Evolutionary conservation across 129 eudicot genomes (phyloP), one percentile per base, ranked within the genome.

Genomic region (Kitagawia praeruptora): DNA sequence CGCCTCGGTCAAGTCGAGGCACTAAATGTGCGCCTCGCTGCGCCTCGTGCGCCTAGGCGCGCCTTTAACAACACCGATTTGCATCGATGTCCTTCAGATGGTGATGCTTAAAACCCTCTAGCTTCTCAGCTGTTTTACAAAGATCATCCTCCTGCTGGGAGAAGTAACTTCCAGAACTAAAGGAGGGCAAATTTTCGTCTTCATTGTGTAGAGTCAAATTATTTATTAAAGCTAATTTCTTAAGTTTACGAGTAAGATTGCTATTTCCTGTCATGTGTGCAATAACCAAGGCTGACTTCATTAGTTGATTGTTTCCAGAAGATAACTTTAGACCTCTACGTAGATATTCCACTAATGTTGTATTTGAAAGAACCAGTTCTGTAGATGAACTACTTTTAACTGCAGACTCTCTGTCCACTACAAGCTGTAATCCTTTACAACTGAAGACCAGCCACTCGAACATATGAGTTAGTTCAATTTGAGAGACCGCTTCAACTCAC

Each of bases 381-480:
- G 82, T 75, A 34, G 80, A 73, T 75, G 82, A 69, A 56, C 48
- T 34, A 28, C 63, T 77, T 70, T 74, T 86, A 75, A 75, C 77
- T 27, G 80, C 80, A 58, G 77, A 66, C 54, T 71, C 80, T 38
- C 84, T 85, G 61, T 77, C 58, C 31, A 13, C 28, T 39, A 27
- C 79, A 54, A 63, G 84, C 47, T 81, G 85, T 70, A 86, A 85
- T 77, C 82, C 88, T 80, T 81, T 85, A 39, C 91, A 89, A 76
- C 70, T 87, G 25, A 63, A 75, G 38, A 87, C 81, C 27, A 93
- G 87, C 96, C 97, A 89, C 70, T 82, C 80, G 37, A 93, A 88
- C 42, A 93, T 85, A 49, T 40, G 38, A 10, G 91, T 79, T 51
- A 91, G 92, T 72, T 84, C 81, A 28, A 83, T 70, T 79, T 75